These are phyloP conservation scores for Pyricularia sp. DNA, from an alignment of 2,329 filamentous ascomycete species.

Conservation along the genomic window DNA sequence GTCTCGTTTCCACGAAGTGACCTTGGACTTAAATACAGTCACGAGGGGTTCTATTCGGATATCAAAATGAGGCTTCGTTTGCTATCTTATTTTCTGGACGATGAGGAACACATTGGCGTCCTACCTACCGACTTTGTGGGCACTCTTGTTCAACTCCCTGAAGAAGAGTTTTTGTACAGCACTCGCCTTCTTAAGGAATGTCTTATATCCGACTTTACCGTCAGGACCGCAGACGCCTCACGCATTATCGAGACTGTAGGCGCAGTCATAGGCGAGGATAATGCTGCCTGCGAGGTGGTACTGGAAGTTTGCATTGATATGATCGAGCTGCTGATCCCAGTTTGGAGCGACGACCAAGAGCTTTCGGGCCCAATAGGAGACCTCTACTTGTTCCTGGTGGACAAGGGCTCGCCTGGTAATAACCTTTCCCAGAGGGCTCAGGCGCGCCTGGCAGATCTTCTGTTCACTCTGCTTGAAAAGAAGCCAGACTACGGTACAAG, in stretches of 20 bases:
- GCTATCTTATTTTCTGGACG: constrained; percentile 30
- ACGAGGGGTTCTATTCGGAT: constrained; percentile 37
- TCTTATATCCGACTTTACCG: constrained; percentile 42
- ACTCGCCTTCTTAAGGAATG: constrained; percentile 40
- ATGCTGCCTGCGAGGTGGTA: constrained; percentile 66
- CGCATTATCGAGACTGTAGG: constrained; percentile 42
- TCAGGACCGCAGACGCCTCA: constrained; percentile 34
- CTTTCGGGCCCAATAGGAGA: constrained; percentile 61
- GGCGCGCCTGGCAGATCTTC: constrained; percentile 54
- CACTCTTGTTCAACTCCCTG: constrained; percentile 34
- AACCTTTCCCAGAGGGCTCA: constrained; percentile 63
- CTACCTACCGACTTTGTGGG: constrained; percentile 42
- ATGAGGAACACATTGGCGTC: constrained; percentile 34
- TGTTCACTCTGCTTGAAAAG: constrained; percentile 59
- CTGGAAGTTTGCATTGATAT: constrained; percentile 58
- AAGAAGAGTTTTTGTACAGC: constrained; percentile 45
- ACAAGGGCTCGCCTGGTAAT: constrained; percentile 54
- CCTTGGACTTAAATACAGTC: constrained; percentile 29
- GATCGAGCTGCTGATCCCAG: constrained; percentile 51
- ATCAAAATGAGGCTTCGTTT: constrained; percentile 36
- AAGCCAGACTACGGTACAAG: constrained; percentile 58
- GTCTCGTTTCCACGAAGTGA: constrained; percentile 37
- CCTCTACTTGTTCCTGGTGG: constrained; percentile 71
- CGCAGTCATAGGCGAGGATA: constrained; percentile 42
- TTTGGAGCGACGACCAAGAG: constrained; percentile 53